Conservation (phyloP, 2,329 filamentous ascomycete genomes). For the Aspergillus novofumigatus region DNA sequence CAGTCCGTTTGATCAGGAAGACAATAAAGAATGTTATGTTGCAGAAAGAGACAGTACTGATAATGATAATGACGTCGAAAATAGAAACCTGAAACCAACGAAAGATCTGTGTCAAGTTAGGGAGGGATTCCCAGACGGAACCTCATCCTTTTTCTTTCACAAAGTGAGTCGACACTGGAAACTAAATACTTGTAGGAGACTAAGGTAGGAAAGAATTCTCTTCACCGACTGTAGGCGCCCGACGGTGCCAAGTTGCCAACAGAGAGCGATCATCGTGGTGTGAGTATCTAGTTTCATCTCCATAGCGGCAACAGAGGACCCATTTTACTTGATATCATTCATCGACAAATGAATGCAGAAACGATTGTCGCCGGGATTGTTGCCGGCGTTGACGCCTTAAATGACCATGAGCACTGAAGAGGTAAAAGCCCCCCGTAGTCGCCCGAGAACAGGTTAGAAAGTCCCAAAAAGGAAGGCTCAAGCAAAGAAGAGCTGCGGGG, state of each 20-base stretch:
- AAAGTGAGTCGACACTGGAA: not conserved
- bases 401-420: not conserved
- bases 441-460: not conserved
- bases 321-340: not conserved
- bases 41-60: not conserved
- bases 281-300: not conserved
- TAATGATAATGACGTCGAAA: not conserved
- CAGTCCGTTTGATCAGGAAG: slow-evolving; percentile 7
- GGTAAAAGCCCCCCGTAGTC: not conserved
- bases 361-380: not conserved
- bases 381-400: not conserved
- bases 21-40: not conserved
- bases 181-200: not conserved
- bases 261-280: not conserved
- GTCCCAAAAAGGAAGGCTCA: not conserved
- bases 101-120: not conserved
- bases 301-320: not conserved
- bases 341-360: not conserved
- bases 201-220: not conserved
- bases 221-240: not conserved
- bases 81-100: not conserved
- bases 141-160: too few relatives aligned
- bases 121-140: not conserved
- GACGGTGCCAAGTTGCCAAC: not conserved
- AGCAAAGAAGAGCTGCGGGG: not conserved